phyloP scores from a whole-genome alignment of 1,284 basidiomycete genomes.

The Xerocomus nothofagi region DNA sequence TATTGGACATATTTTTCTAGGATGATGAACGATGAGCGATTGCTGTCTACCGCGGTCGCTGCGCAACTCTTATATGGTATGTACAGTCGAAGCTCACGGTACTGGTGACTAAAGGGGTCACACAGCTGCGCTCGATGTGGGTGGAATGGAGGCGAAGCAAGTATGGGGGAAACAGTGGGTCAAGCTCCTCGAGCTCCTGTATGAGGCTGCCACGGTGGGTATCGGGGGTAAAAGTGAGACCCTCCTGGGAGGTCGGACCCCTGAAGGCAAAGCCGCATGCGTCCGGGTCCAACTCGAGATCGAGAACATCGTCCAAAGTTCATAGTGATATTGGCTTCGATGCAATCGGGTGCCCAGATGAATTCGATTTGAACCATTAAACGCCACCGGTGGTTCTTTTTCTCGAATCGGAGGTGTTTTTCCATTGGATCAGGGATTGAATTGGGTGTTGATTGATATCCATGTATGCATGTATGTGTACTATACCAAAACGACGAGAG shows the following conservation, averaged over 20 bases:
- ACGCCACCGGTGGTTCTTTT: constrained; percentile 18
- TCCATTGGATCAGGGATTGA: constrained; percentile 5
- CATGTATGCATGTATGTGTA: constrained; percentile 19
- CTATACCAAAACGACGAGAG: constrained; percentile 6
- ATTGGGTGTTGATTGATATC: constrained; percentile 16
- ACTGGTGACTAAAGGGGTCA: constrained; percentile 14
- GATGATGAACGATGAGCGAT: constrained; percentile 48
- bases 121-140: constrained; percentile 71
- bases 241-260: constrained; percentile 52
- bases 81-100: constrained; percentile 30
- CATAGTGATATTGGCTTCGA: constrained; percentile 16
- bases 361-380: constrained; percentile 2
- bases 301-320: constrained; percentile 54
- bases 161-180: constrained; percentile 79
- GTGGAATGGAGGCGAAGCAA: constrained; percentile 57
- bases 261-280: constrained; percentile 60
- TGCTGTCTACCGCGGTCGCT: constrained; percentile 57
- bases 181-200: constrained; percentile 70
- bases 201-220: constrained; percentile 59
- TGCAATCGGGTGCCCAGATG: not conserved
- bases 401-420: constrained; percentile 8
- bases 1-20: constrained; percentile 72
- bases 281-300: constrained; percentile 62
- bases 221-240: constrained; percentile 36
- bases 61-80: constrained; percentile 67